Evolutionary conservation across 805 yeast species (phyloP), one percentile per base, ranked within the genome.

Genomic region (Torulaspora indica): DNA sequence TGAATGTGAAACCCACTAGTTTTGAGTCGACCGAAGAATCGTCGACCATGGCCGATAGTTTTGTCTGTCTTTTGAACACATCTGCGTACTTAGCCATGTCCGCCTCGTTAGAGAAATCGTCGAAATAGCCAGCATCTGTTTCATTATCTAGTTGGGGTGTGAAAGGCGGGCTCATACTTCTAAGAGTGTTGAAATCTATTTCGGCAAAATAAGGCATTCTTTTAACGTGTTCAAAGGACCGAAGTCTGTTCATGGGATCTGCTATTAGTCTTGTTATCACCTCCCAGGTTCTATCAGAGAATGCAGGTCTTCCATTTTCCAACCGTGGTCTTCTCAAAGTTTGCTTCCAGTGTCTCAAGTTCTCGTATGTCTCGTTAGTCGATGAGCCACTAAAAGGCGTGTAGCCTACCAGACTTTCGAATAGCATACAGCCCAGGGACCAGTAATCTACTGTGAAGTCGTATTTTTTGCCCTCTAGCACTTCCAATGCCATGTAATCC

Each of bases 401-500:
- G 66, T 87, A 93, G 0, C 98, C 98, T 52, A 93, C 93, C 45
- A 93, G 77, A 37, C 96, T 86, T 68, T 93, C 99, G 63, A 91
- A 93, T 31, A 93, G 72, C 82, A 93, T 93, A 68, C 98, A 93
- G 4, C 98, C 99, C 46, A 93, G 72, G 0, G 98, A 90, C 99
- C 99, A 93, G 65, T 93, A 93, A 70, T 93, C 99, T 46, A 95
- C 95, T 12, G 98, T 91, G 63, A 83, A 90, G 62, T 93, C 96
- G 65, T 93, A 93, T 46, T 82, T 80, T 60, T 84, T 85, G 6
- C 98, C 98, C 66, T 88, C 95, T 42, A 93, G 76, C 9, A 93
- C 98, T 66, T 93, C 99, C 40, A 93, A 73, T 1, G 99, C 98
- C 99, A 93, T 93, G 63, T 93, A 93, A 66, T 93, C 99, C 1